These are phyloP conservation scores for Aspergillus tamarii DNA, from an alignment of 2,329 filamentous ascomycete species.

Conservation along the genomic window DNA sequence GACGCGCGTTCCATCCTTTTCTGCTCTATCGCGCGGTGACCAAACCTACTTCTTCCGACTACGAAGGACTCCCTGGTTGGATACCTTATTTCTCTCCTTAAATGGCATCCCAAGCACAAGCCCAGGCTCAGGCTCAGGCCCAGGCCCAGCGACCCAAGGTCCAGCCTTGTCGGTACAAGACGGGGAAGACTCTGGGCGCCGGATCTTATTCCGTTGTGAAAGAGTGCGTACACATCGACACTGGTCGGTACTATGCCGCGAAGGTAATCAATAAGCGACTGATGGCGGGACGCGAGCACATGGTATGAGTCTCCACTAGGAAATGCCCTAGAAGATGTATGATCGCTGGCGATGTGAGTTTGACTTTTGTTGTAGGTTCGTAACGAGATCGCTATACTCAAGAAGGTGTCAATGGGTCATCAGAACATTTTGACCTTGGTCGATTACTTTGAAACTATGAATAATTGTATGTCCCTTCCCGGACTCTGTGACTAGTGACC, in stretches of 20 bases:
- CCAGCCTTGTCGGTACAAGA: slow-evolving; percentile 97
- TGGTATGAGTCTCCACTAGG: slow-evolving; percentile 61
- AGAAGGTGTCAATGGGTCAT: slow-evolving; percentile 98
- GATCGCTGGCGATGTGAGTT: slow-evolving; percentile 15
- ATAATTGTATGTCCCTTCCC: slow-evolving; percentile 70
- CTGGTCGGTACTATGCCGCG: slow-evolving; percentile 94
- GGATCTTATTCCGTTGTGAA: slow-evolving; percentile 98
- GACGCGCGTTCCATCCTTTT: background rate
- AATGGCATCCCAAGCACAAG: slow-evolving; percentile 37
- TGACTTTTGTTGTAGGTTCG: slow-evolving; percentile 65
- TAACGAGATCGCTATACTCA: slow-evolving; percentile 97
- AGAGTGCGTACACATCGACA: slow-evolving; percentile 98
- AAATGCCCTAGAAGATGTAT: slow-evolving; percentile 3
- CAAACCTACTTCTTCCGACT: background rate
- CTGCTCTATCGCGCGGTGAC: background rate
- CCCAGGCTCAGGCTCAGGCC: slow-evolving; percentile 23
- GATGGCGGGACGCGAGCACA: slow-evolving; percentile 97
- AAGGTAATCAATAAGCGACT: slow-evolving; percentile 99
- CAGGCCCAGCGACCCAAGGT: slow-evolving; percentile 62
- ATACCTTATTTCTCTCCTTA: slow-evolving; percentile 4
- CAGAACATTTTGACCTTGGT: slow-evolving; percentile 97
- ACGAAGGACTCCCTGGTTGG: background rate
- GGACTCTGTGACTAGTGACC: background rate
- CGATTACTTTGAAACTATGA: slow-evolving; percentile 99
- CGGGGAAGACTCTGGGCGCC: slow-evolving; percentile 93